A percentile compares a stretch with the other conserved stretches of the same genome.
Evolutionary conservation across 1,139 yeast species (phyloP).

Genomic region (Sugiyamaella castrensis): DNA sequence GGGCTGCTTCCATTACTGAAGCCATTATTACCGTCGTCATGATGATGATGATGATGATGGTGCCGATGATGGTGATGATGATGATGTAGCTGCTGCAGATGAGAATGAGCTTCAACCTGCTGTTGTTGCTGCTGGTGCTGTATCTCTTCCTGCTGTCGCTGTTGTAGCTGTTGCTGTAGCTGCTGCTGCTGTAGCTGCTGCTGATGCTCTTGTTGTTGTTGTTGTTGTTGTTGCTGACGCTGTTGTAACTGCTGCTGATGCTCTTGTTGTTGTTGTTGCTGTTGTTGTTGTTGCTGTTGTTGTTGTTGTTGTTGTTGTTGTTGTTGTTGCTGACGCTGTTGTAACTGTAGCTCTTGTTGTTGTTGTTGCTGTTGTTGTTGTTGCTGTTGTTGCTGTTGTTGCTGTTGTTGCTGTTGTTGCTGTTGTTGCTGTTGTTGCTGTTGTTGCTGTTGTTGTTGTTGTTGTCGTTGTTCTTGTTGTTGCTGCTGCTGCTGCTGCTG

Average conservation of each 20-base stretch:
- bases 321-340: background rate
- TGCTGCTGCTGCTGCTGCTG: background rate
- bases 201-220: background rate
- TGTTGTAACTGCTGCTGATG: too few relatives aligned
- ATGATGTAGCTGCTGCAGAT: constrained; percentile 20
- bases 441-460: constrained; percentile 15
- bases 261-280: too few relatives aligned
- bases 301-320: constrained; percentile 4
- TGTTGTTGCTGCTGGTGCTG: constrained; percentile 10
- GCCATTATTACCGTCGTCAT: constrained; percentile 7
- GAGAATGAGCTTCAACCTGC: background rate
- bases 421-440: constrained; percentile 4
- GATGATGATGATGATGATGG: constrained; percentile 22
- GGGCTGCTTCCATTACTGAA: constrained; percentile 1
- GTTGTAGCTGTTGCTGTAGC: constrained; percentile 20
- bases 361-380: constrained; percentile 8
- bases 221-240: too few relatives aligned
- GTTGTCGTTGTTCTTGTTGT: constrained; percentile 17
- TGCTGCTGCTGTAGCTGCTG: background rate
- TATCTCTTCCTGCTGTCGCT: constrained; percentile 11
- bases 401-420: background rate
- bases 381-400: background rate
- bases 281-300: constrained; percentile 3
- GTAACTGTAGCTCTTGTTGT: constrained; percentile 8
- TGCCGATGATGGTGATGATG: constrained; percentile 28